These are phyloP conservation scores for Gynostemma pentaphyllum DNA, from an alignment of 306 rosid genomes.

Conservation along the genomic window DNA sequence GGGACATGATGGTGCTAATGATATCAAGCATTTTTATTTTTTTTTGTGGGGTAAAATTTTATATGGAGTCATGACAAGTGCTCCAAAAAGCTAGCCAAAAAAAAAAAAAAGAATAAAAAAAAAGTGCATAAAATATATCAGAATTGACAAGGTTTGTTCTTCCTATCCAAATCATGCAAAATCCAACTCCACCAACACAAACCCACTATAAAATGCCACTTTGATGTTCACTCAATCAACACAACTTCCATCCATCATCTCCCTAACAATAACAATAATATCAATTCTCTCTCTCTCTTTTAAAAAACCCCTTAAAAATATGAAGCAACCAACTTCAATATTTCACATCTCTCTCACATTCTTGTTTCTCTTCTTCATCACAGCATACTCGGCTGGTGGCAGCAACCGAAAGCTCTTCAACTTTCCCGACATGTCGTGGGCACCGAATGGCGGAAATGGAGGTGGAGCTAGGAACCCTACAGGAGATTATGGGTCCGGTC, in stretches of 20 bases:
- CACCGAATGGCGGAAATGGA: slow-evolving; percentile 18
- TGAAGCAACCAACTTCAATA: background rate
- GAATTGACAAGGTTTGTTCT: background rate
- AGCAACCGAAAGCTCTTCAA: slow-evolving; percentile 19
- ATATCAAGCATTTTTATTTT: too few relatives aligned
- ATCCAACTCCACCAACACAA: slow-evolving; percentile 6
- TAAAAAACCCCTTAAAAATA: background rate
- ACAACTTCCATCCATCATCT: slow-evolving; percentile 6
- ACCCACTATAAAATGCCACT: slow-evolving; percentile 36
- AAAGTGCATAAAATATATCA: background rate
- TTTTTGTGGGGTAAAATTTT: background rate
- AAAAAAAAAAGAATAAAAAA: background rate
- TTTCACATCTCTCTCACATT: background rate
- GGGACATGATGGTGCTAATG: too few relatives aligned
- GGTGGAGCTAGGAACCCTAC: slow-evolving; percentile 22
- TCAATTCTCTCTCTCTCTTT: background rate
- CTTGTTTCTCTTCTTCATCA: slow-evolving; percentile 25
- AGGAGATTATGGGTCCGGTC: slow-evolving; percentile 55
- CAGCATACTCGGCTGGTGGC: slow-evolving; percentile 6
- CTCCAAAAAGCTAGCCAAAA: background rate
- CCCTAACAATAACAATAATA: background rate
- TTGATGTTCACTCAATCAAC: slow-evolving; percentile 20
- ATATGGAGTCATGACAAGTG: slow-evolving; percentile 1
- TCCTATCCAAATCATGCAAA: slow-evolving; percentile 1
- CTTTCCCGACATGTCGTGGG: slow-evolving; percentile 17